A percentile compares a stretch with the other conserved stretches of the same genome.
Conservation (phyloP, 306 rosid genomes). For the Trifolium dubium region DNA sequence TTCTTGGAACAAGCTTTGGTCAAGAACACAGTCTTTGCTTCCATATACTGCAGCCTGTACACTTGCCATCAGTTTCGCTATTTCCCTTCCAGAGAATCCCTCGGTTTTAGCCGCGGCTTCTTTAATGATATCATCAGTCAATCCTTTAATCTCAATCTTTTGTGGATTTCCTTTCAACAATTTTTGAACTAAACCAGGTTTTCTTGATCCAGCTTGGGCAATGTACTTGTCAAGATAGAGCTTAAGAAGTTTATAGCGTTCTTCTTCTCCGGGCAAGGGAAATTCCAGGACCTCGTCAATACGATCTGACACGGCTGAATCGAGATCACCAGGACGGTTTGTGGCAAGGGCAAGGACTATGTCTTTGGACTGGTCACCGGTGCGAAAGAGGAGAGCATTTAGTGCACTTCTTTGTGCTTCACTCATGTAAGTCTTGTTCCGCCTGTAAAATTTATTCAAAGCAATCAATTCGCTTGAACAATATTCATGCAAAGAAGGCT, state of each 20-base stretch:
- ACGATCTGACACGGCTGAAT: slow-evolving; percentile 95
- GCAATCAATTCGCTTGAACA: slow-evolving; percentile 32
- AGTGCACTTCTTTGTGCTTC: slow-evolving; percentile 99
- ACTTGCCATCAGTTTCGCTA: slow-evolving; percentile 96
- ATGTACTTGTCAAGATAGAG: slow-evolving; percentile 90
- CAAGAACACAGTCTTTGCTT: slow-evolving; percentile 83
- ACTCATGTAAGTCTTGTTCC: slow-evolving; percentile 97
- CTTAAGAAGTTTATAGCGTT: slow-evolving; percentile 82
- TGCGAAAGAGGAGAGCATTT: slow-evolving; percentile 94
- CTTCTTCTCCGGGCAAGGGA: slow-evolving; percentile 91
- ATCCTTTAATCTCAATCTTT: slow-evolving; percentile 79
- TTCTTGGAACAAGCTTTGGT: slow-evolving; percentile 74
- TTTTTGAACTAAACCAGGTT: slow-evolving; percentile 61
- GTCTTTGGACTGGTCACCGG: slow-evolving; percentile 98
- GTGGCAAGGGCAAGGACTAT: slow-evolving; percentile 98
- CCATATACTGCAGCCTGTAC: slow-evolving; percentile 96
- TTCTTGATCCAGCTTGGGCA: slow-evolving; percentile 73
- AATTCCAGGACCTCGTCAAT: slow-evolving; percentile 95
- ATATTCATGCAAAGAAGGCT: slow-evolving; percentile 7
- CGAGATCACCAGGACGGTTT: slow-evolving; percentile 95
- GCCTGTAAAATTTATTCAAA: slow-evolving; percentile 61
- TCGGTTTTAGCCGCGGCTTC: slow-evolving; percentile 88
- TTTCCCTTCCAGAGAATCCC: slow-evolving; percentile 95
- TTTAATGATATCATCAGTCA: slow-evolving; percentile 75
- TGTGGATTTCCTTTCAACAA: slow-evolving; percentile 68